Percentiles rank a stretch among this genome's conserved stretches.
phyloP scores from a whole-genome alignment of 305 asterid species.

The Andrographis paniculata region DNA sequence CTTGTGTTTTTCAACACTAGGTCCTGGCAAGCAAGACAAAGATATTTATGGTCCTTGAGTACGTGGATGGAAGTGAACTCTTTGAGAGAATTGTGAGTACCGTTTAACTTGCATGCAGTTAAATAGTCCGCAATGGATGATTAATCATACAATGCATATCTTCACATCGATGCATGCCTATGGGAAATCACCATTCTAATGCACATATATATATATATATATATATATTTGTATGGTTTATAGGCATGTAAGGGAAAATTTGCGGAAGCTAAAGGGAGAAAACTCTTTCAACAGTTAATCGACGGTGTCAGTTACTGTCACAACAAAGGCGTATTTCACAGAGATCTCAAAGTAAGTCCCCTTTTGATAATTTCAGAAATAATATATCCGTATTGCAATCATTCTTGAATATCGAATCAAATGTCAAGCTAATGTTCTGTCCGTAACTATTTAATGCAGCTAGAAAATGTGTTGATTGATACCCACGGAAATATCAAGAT shows the following conservation, averaged over 20 bases:
- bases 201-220: too few relatives aligned
- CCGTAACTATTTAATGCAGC: slow-evolving; percentile 56
- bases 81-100: slow-evolving; percentile 83
- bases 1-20: too few relatives aligned
- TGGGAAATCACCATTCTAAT: too few relatives aligned
- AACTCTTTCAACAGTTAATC: slow-evolving; percentile 80
- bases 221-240: too few relatives aligned
- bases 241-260: slow-evolving; percentile 78
- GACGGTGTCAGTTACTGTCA: slow-evolving; percentile 92
- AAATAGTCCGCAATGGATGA: too few relatives aligned
- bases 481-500: slow-evolving; percentile 59
- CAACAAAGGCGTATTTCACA: slow-evolving; percentile 76
- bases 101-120: slow-evolving; percentile 3
- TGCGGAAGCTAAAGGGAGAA: slow-evolving; percentile 66
- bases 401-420: too few relatives aligned
- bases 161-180: too few relatives aligned
- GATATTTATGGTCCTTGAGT: slow-evolving; percentile 93
- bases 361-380: too few relatives aligned
- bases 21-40: slow-evolving; percentile 93
- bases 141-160: too few relatives aligned
- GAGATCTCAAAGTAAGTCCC: slow-evolving; percentile 62
- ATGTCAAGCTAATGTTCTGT: too few relatives aligned
- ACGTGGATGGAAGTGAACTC: slow-evolving; percentile 85
- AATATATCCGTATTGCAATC: too few relatives aligned
- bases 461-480: slow-evolving; percentile 77